phyloP scores from a whole-genome alignment of 768 basidiomycete species.

The Phlegmacium glaucopus region DNA sequence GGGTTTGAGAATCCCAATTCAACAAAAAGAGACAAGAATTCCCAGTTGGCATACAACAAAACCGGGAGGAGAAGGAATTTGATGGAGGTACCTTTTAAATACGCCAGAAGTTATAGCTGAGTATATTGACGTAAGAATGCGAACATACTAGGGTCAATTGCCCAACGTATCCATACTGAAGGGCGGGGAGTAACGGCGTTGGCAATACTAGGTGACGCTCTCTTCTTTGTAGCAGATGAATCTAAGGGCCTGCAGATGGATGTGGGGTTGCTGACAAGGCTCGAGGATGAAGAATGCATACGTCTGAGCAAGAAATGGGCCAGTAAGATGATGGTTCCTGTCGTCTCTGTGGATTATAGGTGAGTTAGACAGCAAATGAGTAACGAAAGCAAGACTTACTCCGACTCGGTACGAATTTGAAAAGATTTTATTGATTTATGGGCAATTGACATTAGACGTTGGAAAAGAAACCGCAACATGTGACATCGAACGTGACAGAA shows the following conservation, averaged over 20 bases:
- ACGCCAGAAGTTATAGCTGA: background rate
- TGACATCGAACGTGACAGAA: background rate
- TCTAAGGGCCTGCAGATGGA: conserved; percentile 34
- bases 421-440: too few relatives aligned
- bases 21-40: conserved; percentile 43
- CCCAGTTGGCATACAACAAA: conserved; percentile 65
- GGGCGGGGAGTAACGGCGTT: conserved; percentile 9
- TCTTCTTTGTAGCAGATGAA: conserved; percentile 25
- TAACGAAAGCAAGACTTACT: background rate
- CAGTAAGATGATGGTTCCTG: conserved; percentile 56
- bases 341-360: conserved; percentile 38
- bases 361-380: background rate
- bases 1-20: conserved; percentile 60
- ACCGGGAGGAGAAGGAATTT: conserved; percentile 62
- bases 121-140: background rate
- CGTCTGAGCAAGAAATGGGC: conserved; percentile 65
- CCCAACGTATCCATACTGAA: conserved; percentile 62
- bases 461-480: too few relatives aligned
- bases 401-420: too few relatives aligned
- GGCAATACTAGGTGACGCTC: conserved; percentile 27
- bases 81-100: conserved; percentile 52
- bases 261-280: conserved; percentile 7
- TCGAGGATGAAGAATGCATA: conserved; percentile 25
- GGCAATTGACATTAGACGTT: too few relatives aligned
- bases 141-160: conserved; percentile 57